A percentile compares a stretch with the other conserved stretches of the same genome.
These are phyloP conservation scores for Cryptococcus floricola DNA, from an alignment of 1,284 basidiomycete species.

Conservation along the genomic window DNA sequence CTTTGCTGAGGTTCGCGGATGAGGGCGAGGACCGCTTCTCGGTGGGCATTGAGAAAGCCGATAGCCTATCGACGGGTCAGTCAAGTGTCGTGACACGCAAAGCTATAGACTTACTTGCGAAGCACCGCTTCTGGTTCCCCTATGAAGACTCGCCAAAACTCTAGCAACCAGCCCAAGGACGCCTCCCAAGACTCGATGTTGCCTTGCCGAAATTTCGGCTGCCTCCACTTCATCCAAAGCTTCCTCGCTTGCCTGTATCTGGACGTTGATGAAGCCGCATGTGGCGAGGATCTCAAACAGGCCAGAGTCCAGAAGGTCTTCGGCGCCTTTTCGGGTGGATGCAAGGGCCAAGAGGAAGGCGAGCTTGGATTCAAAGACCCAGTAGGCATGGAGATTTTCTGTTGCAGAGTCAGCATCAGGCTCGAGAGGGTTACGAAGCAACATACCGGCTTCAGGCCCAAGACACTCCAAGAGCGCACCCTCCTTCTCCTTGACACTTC, in stretches of 20 bases:
- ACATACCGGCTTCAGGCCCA: constrained; percentile 78
- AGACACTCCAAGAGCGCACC: constrained; percentile 71
- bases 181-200: constrained; percentile 37
- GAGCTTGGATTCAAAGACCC: constrained; percentile 94
- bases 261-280: constrained; percentile 84
- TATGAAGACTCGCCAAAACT: constrained; percentile 29
- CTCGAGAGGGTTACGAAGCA: background rate
- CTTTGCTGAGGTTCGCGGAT: constrained; percentile 50
- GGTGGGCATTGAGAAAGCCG: constrained; percentile 53
- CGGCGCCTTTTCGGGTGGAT: constrained; percentile 74
- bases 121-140: constrained; percentile 25
- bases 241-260: constrained; percentile 60
- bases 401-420: background rate
- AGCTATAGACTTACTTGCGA: constrained; percentile 24
- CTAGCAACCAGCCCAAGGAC: constrained; percentile 36
- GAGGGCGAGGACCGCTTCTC: constrained; percentile 52
- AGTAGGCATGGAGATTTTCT: constrained; percentile 87
- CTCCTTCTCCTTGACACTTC: constrained; percentile 79
- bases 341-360: constrained; percentile 80
- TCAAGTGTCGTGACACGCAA: background rate
- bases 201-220: constrained; percentile 27
- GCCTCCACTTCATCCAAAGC: constrained; percentile 56
- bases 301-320: constrained; percentile 75
- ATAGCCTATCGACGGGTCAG: constrained; percentile 39
- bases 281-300: constrained; percentile 73